A percentile compares a stretch with the other conserved stretches of the same genome.
Evolutionary conservation across 2,329 filamentous ascomycete genomes (phyloP).

Genomic region (Botrytis elliptica): DNA sequence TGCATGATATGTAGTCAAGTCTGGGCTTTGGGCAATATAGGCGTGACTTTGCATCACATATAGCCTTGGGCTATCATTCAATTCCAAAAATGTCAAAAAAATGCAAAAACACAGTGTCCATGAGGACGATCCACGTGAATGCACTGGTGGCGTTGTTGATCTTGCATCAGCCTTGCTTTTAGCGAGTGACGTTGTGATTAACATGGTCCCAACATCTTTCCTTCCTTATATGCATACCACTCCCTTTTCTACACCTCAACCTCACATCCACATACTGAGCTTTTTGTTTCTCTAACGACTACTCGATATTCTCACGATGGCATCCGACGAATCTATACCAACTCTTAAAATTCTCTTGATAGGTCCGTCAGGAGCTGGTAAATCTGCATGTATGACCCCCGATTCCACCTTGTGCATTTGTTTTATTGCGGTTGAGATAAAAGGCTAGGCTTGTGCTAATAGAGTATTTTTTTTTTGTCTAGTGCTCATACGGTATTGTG

Average conservation of each 20-base stretch:
- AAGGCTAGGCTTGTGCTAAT: slow-evolving; percentile 10
- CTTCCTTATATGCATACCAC: neutral
- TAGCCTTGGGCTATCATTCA: slow-evolving; percentile 39
- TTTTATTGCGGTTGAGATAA: slow-evolving; percentile 19
- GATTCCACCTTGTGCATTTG: slow-evolving; percentile 3
- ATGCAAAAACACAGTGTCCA: slow-evolving; percentile 25
- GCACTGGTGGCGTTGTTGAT: slow-evolving; percentile 1
- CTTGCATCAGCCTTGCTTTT: slow-evolving; percentile 15
- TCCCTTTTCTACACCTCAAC: neutral
- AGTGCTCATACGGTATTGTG: slow-evolving; percentile 56
- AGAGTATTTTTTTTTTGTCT: slow-evolving; percentile 9
- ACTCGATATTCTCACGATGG: slow-evolving; percentile 38
- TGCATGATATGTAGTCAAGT: slow-evolving; percentile 40
- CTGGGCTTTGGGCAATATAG: slow-evolving; percentile 39
- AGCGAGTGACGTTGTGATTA: slow-evolving; percentile 25
- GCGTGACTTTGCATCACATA: slow-evolving; percentile 38
- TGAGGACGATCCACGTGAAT: slow-evolving; percentile 16
- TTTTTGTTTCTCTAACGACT: neutral
- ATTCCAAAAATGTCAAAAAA: slow-evolving; percentile 28
- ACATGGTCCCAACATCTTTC: neutral
- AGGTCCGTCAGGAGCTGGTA: slow-evolving; percentile 55
- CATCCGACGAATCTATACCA: slow-evolving; percentile 48
- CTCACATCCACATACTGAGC: neutral
- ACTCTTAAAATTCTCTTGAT: slow-evolving; percentile 56
- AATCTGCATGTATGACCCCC: slow-evolving; percentile 46